Evolutionary conservation across 1,139 yeast genomes (phyloP).

Genomic region (Geotrichum fermentans): DNA sequence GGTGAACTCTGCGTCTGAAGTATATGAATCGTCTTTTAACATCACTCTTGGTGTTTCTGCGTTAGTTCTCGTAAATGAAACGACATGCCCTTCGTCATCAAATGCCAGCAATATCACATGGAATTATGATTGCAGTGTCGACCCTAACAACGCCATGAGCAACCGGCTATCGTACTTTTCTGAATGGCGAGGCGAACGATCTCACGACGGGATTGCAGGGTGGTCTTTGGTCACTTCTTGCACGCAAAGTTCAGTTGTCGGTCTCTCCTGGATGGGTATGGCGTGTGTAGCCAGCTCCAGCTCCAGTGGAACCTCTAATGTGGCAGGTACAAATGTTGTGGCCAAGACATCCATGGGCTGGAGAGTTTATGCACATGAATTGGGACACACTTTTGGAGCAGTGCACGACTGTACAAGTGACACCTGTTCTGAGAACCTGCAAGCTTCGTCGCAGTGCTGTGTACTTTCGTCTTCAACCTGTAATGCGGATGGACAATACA

Average conservation of each 20-base stretch:
- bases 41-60: slow-evolving; percentile 37
- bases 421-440: slow-evolving; percentile 35
- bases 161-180: slow-evolving; percentile 35
- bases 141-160: slow-evolving; percentile 26
- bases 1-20: slow-evolving; percentile 38
- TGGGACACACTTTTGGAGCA: slow-evolving; percentile 44
- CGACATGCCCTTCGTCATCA: slow-evolving; percentile 29
- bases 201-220: slow-evolving; percentile 37
- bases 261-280: slow-evolving; percentile 42
- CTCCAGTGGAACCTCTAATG: slow-evolving; percentile 26
- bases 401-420: slow-evolving; percentile 41
- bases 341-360: slow-evolving; percentile 37
- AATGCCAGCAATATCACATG: slow-evolving; percentile 27
- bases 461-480: slow-evolving; percentile 34
- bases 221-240: slow-evolving; percentile 41
- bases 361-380: slow-evolving; percentile 41
- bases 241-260: slow-evolving; percentile 37
- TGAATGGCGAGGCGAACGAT: slow-evolving; percentile 36
- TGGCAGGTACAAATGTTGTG: slow-evolving; percentile 39
- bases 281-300: slow-evolving; percentile 29
- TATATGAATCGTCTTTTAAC: slow-evolving; percentile 39
- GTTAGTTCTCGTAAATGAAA: slow-evolving; percentile 25
- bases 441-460: slow-evolving; percentile 37
- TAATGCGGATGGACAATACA: slow-evolving; percentile 36
- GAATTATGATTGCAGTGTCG: slow-evolving; percentile 34